Conservation (phyloP, 2,329 filamentous ascomycete genomes). For the Orbilia brochopaga region DNA sequence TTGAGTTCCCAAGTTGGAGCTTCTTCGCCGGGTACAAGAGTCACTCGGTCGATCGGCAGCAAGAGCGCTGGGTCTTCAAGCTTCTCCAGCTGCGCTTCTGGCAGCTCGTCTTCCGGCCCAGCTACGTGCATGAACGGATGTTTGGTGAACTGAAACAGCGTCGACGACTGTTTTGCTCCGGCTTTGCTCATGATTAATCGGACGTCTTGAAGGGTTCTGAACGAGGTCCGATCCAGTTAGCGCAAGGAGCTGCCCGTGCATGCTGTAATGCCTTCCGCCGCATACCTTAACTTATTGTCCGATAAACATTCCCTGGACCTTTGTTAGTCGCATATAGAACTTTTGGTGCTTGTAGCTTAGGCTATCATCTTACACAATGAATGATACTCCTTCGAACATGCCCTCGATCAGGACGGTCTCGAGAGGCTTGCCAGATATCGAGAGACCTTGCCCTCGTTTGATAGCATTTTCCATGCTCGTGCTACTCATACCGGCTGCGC, state of each 20-base stretch:
- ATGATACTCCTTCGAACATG: constrained; percentile 74
- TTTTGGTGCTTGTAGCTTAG: too few relatives aligned
- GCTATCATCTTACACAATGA: constrained; percentile 66
- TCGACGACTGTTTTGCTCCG: constrained; percentile 73
- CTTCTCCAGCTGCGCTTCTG: constrained; percentile 24
- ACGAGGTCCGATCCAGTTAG: constrained; percentile 82
- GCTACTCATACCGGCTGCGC: constrained; percentile 76
- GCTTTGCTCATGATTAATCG: constrained; percentile 72
- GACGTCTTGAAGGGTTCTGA: constrained; percentile 74
- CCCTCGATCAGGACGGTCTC: constrained; percentile 79
- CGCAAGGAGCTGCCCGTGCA: constrained; percentile 60
- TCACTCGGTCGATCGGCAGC: constrained; percentile 40
- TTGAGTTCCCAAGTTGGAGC: constrained; percentile 42
- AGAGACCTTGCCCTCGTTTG: constrained; percentile 84
- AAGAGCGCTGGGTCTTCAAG: constrained; percentile 37
- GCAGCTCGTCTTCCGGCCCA: constrained; percentile 31
- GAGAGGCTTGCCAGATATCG: constrained; percentile 74
- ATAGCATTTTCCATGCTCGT: constrained; percentile 82
- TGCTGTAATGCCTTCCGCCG: constrained; percentile 20
- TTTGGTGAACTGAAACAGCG: constrained; percentile 82
- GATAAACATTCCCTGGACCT: constrained; percentile 52
- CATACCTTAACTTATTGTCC: constrained; percentile 54
- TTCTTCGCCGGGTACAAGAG: constrained; percentile 29
- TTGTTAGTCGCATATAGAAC: constrained; percentile 30
- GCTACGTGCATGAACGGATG: constrained; percentile 64